Conservation (phyloP, 768 basidiomycete species). For the Panus rudis region DNA sequence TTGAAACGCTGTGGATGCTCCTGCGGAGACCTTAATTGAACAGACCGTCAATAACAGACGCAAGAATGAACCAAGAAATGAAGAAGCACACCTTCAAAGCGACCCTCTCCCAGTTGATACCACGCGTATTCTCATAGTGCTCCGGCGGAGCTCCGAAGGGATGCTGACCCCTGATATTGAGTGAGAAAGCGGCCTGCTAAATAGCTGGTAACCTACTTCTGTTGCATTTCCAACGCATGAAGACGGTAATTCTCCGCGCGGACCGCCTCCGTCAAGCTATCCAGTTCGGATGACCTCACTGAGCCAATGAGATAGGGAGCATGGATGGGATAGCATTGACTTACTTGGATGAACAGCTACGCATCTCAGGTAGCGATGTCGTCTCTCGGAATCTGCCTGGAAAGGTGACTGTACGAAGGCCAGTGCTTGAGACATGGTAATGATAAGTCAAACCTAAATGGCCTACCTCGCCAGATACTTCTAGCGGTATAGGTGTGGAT, state of each 20-base stretch:
- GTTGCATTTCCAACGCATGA: slow-evolving; percentile 43
- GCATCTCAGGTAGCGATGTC: slow-evolving; percentile 44
- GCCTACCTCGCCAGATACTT: slow-evolving; percentile 31
- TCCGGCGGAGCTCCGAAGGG: too few relatives aligned
- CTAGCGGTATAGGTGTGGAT: slow-evolving; percentile 36
- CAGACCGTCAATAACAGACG: not conserved
- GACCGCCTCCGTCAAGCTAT: slow-evolving; percentile 55
- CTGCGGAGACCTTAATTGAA: slow-evolving; percentile 45
- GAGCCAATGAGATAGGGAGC: not conserved
- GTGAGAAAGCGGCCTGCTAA: too few relatives aligned
- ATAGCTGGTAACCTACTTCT: slow-evolving; percentile 28
- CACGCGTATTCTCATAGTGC: too few relatives aligned
- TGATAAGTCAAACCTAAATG: not conserved
- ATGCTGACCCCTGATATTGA: too few relatives aligned
- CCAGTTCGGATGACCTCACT: slow-evolving; percentile 68
- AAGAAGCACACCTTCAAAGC: slow-evolving; percentile 32
- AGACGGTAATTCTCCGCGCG: slow-evolving; percentile 54
- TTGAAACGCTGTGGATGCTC: slow-evolving; percentile 16
- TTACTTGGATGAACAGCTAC: slow-evolving; percentile 53
- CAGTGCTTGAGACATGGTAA: not conserved
- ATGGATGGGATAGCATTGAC: slow-evolving; percentile 22
- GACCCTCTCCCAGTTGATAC: slow-evolving; percentile 41
- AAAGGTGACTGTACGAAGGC: slow-evolving; percentile 57
- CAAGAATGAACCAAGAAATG: not conserved
- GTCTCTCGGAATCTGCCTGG: slow-evolving; percentile 44